A percentile compares a stretch with the other conserved stretches of the same genome.
Conservation (phyloP, 345 rosid species). For the Populus pruinosa region DNA sequence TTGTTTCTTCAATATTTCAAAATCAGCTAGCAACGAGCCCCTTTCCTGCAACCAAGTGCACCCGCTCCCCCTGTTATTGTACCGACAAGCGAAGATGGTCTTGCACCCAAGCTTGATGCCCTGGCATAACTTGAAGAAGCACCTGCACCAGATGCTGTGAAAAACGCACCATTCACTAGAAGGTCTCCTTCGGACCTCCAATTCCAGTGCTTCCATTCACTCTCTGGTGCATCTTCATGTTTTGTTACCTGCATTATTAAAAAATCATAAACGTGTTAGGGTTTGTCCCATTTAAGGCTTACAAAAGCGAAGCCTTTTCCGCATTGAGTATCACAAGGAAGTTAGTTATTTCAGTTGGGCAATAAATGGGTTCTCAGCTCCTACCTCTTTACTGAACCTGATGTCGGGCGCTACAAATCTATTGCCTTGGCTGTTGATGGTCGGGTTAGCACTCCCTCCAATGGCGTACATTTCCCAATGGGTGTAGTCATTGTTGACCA, state of each 20-base stretch:
- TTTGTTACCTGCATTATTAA: slow-evolving; percentile 19
- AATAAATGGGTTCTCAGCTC: background rate
- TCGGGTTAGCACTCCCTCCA: slow-evolving; percentile 30
- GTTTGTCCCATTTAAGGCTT: no score
- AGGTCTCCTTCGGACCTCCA: slow-evolving; percentile 35
- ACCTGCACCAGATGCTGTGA: slow-evolving; percentile 24
- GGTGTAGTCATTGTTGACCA: slow-evolving; percentile 32
- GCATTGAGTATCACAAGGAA: background rate
- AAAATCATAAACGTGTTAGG: background rate
- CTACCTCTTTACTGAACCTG: slow-evolving; percentile 26
- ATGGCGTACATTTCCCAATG: slow-evolving; percentile 36
- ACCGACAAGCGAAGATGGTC: slow-evolving; percentile 29
- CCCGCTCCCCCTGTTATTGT: slow-evolving; percentile 16
- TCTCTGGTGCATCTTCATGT: slow-evolving; percentile 30
- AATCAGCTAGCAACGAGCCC: slow-evolving; percentile 34
- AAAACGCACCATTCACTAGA: slow-evolving; percentile 26
- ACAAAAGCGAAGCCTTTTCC: background rate
- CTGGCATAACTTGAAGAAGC: slow-evolving; percentile 30
- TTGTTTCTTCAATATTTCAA: slow-evolving; percentile 5
- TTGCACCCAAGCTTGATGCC: slow-evolving; percentile 29
- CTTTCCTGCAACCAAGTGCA: slow-evolving; percentile 22
- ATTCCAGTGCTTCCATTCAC: slow-evolving; percentile 33
- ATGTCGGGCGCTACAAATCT: slow-evolving; percentile 27
- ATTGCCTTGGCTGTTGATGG: slow-evolving; percentile 30
- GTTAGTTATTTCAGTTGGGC: slow-evolving; percentile 23